Evolutionary conservation across 371 early-diverging fungal genomes (phyloP).

Genomic region (Haplosporangium sp.): DNA sequence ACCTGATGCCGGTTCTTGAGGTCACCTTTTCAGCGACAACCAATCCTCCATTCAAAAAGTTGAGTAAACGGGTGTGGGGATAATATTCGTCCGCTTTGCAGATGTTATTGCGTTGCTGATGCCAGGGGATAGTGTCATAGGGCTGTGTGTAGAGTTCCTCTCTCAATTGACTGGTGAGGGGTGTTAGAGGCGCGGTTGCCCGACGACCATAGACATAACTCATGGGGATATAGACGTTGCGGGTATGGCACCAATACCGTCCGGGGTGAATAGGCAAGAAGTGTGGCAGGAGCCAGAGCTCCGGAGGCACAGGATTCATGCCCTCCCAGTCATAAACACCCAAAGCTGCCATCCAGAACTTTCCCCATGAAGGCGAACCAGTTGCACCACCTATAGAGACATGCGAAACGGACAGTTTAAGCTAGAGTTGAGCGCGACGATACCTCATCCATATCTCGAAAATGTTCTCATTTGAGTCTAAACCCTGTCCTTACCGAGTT

Average conservation of each 20-base stretch:
- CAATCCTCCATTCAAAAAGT: conserved; percentile 74
- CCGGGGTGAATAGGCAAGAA: conserved; percentile 88
- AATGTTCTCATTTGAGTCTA: neutral
- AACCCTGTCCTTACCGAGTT: conserved; percentile 64
- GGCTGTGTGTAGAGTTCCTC: conserved; percentile 88
- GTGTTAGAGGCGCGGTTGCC: conserved; percentile 67
- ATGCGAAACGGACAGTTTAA: neutral
- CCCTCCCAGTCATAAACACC: conserved; percentile 96
- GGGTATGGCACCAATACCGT: conserved; percentile 93
- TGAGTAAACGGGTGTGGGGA: conserved; percentile 85
- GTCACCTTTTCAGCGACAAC: conserved; percentile 36
- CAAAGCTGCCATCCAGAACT: conserved; percentile 93
- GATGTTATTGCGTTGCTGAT: conserved; percentile 83
- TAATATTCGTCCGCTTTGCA: conserved; percentile 85
- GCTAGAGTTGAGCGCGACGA: neutral
- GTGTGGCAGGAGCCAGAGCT: conserved; percentile 93
- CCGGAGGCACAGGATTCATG: conserved; percentile 95
- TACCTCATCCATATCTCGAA: neutral
- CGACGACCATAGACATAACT: conserved; percentile 88
- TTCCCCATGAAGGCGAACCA: conserved; percentile 96
- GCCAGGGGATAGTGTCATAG: conserved; percentile 89
- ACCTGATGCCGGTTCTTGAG: conserved; percentile 66
- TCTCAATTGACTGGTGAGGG: conserved; percentile 80
- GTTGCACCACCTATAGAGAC: conserved; percentile 76
- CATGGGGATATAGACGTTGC: conserved; percentile 95